Base-by-base conservation (phyloP, 176 grass and related monocot species). In the Phoenix roebelenii region DNA sequence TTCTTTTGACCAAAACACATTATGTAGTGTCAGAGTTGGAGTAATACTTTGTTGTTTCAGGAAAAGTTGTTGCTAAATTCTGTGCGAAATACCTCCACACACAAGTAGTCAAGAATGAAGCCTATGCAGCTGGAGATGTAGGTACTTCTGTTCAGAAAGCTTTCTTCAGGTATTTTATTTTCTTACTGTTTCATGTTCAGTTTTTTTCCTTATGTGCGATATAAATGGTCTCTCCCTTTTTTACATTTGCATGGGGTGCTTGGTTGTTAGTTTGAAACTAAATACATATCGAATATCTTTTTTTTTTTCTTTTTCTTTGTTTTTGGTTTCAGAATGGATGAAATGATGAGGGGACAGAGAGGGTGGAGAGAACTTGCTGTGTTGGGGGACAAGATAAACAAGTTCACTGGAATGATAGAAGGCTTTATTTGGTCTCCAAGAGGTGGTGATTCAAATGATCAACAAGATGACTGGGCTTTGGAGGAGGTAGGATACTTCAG, bases 261-360 rank as follows among this genome's bases (percentile, higher is more conserved):
- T 12, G 35, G 35, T 44, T 44, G 10, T 44, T 44, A 44, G 35
- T 44, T 44, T 12, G 35, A 44, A 2, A 44, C 35, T 44, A 12
- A 44, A 14, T 44, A 44, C 35, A 58, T 56, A 26, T 22, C 7
- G 67, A 15, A 30, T 73, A 61, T 23, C 48, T 60, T 74, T 44
- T 52, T 71, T 64, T 5, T 7, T 44, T 44, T 3, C 9, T 44
- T 44, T 12, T 44, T 44, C 9, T 44, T 44, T 44, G 7, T 35
- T 56, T 15, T 15, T 68, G 55, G 9, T 52, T 29, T 66, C 52
- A 60, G 28, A 63, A 61, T 82, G 84, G 93, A 98, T 74, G 93
- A 91, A 76, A 98, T 98, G 93, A 98, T 98, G 93, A 75, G 60
- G 74, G 93, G 93, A 25, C 87, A 98, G 49, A 85, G 93, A 83